Percentiles rank a stretch among this genome's conserved stretches.
Conservation (phyloP, 371 early-diverging fungal species). For the Rhizopus arrhizus region DNA sequence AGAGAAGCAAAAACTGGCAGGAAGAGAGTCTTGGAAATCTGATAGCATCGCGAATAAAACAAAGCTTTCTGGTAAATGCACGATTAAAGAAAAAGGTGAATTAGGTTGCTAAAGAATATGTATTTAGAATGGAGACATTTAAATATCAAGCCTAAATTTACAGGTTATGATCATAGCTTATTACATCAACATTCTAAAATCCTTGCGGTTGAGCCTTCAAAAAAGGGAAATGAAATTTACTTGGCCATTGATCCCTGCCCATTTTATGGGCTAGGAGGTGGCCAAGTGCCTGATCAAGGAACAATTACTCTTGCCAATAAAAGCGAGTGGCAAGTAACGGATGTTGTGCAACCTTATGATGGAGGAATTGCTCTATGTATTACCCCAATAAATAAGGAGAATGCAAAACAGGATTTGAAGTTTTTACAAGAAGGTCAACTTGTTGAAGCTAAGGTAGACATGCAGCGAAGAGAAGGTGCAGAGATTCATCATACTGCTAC, state of each 20-base stretch:
- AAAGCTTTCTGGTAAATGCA: slow-evolving; percentile 35
- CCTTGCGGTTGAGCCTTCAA: slow-evolving; percentile 48
- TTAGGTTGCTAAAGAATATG: too few relatives aligned
- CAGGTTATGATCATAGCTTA: slow-evolving; percentile 53
- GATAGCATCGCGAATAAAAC: slow-evolving; percentile 35
- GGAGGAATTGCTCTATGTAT: slow-evolving; percentile 46
- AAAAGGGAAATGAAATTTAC: slow-evolving; percentile 41
- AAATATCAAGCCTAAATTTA: slow-evolving; percentile 56
- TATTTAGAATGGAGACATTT: slow-evolving; percentile 44
- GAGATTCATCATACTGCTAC: slow-evolving; percentile 83
- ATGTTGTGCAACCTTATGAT: slow-evolving; percentile 63
- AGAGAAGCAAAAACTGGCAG: slow-evolving; percentile 56
- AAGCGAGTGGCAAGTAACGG: slow-evolving; percentile 49
- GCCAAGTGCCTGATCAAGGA: slow-evolving; percentile 73
- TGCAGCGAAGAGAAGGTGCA: slow-evolving; percentile 55
- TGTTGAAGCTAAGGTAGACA: slow-evolving; percentile 57
- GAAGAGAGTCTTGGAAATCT: slow-evolving; percentile 62
- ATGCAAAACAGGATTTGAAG: slow-evolving; percentile 39
- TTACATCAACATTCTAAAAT: slow-evolving; percentile 56
- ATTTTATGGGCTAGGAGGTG: slow-evolving; percentile 77
- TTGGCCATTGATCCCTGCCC: slow-evolving; percentile 73
- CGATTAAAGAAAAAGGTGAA: slow-evolving; percentile 1
- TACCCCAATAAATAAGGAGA: slow-evolving; percentile 10
- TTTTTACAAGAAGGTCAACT: slow-evolving; percentile 50
- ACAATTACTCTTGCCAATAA: slow-evolving; percentile 49